phyloP scores from a whole-genome alignment of 176 grass and related monocot species.

The Triticum timopheevii region DNA sequence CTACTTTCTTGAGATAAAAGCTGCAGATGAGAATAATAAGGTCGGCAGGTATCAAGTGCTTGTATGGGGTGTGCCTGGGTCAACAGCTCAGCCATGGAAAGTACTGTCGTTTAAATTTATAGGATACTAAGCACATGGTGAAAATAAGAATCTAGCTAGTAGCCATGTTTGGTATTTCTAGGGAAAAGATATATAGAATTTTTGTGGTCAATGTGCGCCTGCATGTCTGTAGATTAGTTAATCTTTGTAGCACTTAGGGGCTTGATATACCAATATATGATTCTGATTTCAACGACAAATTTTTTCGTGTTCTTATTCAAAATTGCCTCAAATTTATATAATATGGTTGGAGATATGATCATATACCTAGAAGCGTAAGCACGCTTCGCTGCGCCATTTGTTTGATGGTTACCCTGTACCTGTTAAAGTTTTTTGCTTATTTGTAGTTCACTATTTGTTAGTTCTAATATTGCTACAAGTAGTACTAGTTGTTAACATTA shows the following conservation, averaged over 20 bases:
- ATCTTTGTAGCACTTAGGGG: not conserved
- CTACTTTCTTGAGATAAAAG: slow-evolving; percentile 32
- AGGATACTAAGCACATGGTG: not conserved
- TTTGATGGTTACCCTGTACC: not conserved
- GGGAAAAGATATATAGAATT: not conserved
- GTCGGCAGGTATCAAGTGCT: slow-evolving; percentile 17
- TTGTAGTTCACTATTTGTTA: no score
- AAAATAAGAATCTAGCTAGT: not conserved
- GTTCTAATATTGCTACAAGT: no score
- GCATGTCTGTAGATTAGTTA: not conserved
- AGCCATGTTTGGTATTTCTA: not conserved
- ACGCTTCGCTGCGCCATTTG: not conserved
- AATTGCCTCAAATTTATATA: not conserved
- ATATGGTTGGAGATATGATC: not conserved
- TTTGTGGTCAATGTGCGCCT: not conserved
- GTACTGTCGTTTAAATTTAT: slow-evolving; percentile 16
- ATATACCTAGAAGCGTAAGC: not conserved
- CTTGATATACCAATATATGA: not conserved
- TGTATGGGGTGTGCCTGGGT: slow-evolving; percentile 20
- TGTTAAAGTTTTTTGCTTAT: no score
- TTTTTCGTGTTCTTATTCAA: not conserved
- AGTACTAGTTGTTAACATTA: no score
- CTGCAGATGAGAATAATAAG: slow-evolving; percentile 10
- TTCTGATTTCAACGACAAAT: not conserved
- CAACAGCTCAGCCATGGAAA: slow-evolving; percentile 33